Percentiles rank a stretch among this genome's conserved stretches.
These are phyloP conservation scores for Paramecium tetraurelia DNA, from an alignment of 73 alveolate species.

Conservation along the genomic window DNA sequence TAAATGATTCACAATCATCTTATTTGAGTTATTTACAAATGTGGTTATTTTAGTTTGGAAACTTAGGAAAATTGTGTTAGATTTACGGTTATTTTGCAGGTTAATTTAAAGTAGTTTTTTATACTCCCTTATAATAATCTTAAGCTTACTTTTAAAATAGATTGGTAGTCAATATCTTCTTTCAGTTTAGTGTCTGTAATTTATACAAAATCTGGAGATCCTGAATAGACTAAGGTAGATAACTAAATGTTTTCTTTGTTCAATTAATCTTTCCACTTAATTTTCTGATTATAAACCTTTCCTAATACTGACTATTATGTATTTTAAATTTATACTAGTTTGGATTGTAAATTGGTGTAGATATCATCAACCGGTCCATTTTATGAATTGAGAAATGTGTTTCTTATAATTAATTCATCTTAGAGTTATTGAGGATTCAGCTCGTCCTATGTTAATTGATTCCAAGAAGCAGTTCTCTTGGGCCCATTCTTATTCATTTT, in stretches of 20 bases:
- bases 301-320: not conserved
- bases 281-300: not conserved
- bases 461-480: constrained; percentile 79
- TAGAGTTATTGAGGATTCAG: constrained; percentile 49
- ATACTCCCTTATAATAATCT: not conserved
- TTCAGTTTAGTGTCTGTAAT: not conserved
- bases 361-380: constrained; percentile 83
- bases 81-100: constrained; percentile 9
- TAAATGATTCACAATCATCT: not conserved
- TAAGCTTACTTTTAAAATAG: not conserved
- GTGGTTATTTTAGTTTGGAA: not conserved
- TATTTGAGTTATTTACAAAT: not conserved
- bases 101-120: not conserved
- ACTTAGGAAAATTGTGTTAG: not conserved
- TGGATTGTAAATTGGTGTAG: constrained; percentile 27
- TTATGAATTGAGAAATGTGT: constrained; percentile 84
- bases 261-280: constrained; percentile 14
- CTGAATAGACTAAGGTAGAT: constrained; percentile 3
- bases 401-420: constrained; percentile 84
- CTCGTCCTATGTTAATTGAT: constrained; percentile 70
- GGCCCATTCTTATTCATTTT: constrained; percentile 66
- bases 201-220: constrained; percentile 36
- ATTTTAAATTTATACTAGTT: not conserved
- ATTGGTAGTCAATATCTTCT: not conserved
- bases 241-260: not conserved